A percentile compares a stretch with the other conserved stretches of the same genome.
phyloP scores from a whole-genome alignment of 2,329 filamentous ascomycete genomes.

The Clonostachys sp. region DNA sequence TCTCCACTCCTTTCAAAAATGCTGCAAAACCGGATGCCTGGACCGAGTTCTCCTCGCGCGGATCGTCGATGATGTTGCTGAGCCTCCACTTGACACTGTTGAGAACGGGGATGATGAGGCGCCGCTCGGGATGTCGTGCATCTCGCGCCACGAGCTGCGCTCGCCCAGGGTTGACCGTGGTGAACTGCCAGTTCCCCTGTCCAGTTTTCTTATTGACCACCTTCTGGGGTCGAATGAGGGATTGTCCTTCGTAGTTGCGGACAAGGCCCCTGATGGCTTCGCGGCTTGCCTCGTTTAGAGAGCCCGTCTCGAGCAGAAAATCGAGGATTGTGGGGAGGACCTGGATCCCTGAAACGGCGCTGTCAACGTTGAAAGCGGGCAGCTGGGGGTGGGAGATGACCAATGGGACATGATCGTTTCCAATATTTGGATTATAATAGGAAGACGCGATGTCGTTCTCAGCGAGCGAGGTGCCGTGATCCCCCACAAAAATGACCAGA shows the following conservation, averaged over 20 bases:
- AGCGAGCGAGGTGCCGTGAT: slow-evolving; percentile 33
- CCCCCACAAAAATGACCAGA: slow-evolving; percentile 38
- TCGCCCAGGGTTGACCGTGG: slow-evolving; percentile 38
- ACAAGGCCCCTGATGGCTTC: slow-evolving; percentile 28
- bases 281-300: slow-evolving; percentile 22
- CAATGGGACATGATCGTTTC: slow-evolving; percentile 36
- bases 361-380: slow-evolving; percentile 29
- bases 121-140: slow-evolving; percentile 5
- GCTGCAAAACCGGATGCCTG: slow-evolving; percentile 3
- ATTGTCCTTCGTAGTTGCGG: slow-evolving; percentile 39
- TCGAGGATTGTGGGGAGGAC: slow-evolving; percentile 40
- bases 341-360: slow-evolving; percentile 31
- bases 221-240: slow-evolving; percentile 33
- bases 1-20: slow-evolving; percentile 3
- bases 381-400: slow-evolving; percentile 35
- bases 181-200: slow-evolving; percentile 39
- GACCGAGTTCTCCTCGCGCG: slow-evolving; percentile 4
- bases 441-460: slow-evolving; percentile 31
- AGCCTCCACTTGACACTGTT: slow-evolving; percentile 8
- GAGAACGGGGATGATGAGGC: slow-evolving; percentile 10
- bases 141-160: slow-evolving; percentile 11
- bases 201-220: slow-evolving; percentile 15
- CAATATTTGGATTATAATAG: slow-evolving; percentile 35
- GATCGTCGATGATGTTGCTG: slow-evolving; percentile 7
- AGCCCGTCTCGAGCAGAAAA: slow-evolving; percentile 30